phyloP scores from a whole-genome alignment of 495 filamentous ascomycete species.

The Neurospora sp. region DNA sequence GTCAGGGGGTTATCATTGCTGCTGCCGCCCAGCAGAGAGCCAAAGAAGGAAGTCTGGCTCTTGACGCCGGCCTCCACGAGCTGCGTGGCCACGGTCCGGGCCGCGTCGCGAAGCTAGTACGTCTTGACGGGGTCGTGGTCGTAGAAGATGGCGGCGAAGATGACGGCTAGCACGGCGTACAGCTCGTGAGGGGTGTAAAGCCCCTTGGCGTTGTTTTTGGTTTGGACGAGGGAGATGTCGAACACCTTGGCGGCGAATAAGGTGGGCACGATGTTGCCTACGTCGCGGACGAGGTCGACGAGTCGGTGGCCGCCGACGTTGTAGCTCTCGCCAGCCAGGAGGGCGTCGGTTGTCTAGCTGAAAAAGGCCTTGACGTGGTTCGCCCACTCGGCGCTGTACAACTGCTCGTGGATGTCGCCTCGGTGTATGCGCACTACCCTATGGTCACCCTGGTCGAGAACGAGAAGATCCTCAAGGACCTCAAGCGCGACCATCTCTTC shows the following conservation, averaged over 20 bases:
- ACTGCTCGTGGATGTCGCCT: constrained; percentile 50
- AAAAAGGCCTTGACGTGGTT: constrained; percentile 52
- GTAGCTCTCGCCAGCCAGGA: constrained; percentile 57
- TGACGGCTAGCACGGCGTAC: constrained; percentile 58
- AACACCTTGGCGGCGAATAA: constrained; percentile 66
- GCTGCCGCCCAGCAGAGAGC: constrained; percentile 34
- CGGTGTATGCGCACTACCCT: no score
- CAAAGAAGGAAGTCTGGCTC: constrained; percentile 46
- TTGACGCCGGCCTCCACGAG: constrained; percentile 47
- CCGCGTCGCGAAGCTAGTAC: constrained; percentile 50
- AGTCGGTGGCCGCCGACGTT: constrained; percentile 47
- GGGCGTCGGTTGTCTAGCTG: constrained; percentile 49
- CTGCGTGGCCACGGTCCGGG: constrained; percentile 50
- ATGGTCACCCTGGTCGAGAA: no score
- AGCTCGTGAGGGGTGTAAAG: constrained; percentile 73
- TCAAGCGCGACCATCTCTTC: no score
- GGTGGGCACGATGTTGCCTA: constrained; percentile 62
- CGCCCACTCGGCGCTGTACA: constrained; percentile 47
- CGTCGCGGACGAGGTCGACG: constrained; percentile 67
- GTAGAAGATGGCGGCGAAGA: constrained; percentile 48
- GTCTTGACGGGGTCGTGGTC: constrained; percentile 40
- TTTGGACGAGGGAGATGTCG: constrained; percentile 64
- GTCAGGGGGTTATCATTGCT: constrained; percentile 45
- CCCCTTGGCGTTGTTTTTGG: constrained; percentile 53
- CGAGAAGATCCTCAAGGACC: no score